Evolutionary conservation across 441 rosid genomes (phyloP).

Genomic region (Adansonia grandidieri): DNA sequence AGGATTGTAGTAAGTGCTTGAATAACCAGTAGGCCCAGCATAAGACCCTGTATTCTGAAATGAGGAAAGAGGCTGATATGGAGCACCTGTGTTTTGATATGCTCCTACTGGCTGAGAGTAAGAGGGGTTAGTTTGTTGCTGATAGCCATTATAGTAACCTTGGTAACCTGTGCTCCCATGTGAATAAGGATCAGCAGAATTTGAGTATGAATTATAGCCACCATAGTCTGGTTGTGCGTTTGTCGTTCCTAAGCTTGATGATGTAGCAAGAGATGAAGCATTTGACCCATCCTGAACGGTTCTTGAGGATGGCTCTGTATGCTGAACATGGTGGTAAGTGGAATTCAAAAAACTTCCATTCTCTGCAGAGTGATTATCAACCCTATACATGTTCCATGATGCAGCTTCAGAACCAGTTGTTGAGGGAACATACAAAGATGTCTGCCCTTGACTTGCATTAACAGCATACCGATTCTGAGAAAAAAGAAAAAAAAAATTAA

Average conservation of each 20-base stretch:
- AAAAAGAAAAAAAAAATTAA: conserved; percentile 21
- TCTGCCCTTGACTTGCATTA: conserved; percentile 67
- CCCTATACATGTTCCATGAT: conserved; percentile 62
- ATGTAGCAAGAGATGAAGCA: conserved; percentile 56
- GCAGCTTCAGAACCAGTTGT: conserved; percentile 57
- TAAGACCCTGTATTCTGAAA: conserved; percentile 97
- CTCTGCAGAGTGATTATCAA: conserved; percentile 56
- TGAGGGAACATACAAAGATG: conserved; percentile 57
- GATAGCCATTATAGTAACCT: conserved; percentile 81
- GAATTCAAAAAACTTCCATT: conserved; percentile 58
- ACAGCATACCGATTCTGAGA: conserved; percentile 60
- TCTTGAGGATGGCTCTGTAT: conserved; percentile 46
- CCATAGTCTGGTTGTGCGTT: conserved; percentile 63
- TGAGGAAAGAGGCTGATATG: conserved; percentile 93
- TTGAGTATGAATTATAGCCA: conserved; percentile 64
- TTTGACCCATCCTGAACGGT: conserved; percentile 53
- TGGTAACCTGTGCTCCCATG: conserved; percentile 77
- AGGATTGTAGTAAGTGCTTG: conserved; percentile 98
- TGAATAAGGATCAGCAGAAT: conserved; percentile 66
- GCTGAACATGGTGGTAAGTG: conserved; percentile 61
- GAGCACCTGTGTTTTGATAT: conserved; percentile 97
- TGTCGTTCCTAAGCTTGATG: conserved; percentile 61
- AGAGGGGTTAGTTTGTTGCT: conserved; percentile 78
- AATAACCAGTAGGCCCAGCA: conserved; percentile 96
- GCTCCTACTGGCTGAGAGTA: conserved; percentile 86